Base-by-base conservation (phyloP, 495 filamentous ascomycete genomes). In the Aspergillus homomorphus region DNA sequence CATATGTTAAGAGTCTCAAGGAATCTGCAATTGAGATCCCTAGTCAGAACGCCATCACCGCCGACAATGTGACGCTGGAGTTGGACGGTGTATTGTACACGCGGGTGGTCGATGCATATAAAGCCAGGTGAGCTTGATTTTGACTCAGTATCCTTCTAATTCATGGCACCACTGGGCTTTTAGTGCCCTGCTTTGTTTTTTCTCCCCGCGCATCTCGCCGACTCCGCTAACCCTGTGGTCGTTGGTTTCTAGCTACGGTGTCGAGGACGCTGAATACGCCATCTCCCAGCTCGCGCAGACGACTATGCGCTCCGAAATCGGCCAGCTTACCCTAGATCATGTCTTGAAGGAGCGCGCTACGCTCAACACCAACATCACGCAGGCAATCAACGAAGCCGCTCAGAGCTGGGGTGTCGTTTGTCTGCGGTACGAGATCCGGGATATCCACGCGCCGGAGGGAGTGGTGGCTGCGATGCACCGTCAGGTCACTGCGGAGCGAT, bases 231-330 rank as follows among this genome's bases (percentile, higher is more conserved):
- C 49, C 3, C 43, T 24, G 45, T 45, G 41, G 10, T n/a, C 42
- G 14, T 52, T 52, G 24, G 12, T 21, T 28, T 51, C 14, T 64
- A 96, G 92, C 75, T 98, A 98, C 69, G 94, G 94, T 43, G 94
- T 98, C 43, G 94, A 98, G 76, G 94, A 98, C 69, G 94, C 94
- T 58, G 95, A 98, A 70, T 98, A 98, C 74, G 94, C 94, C 69
- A 98, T 98, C 77, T 92, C 89, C 19, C 94, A 98, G 66, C 87
- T 98, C 18, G 94, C 94, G 3, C 94, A 98, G 73, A 98, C 94
- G 2, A 98, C 94, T 0, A 98, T 98, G 94, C 91, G 94, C 59
- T 91, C 88, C 56, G 94, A 98, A 72, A 98, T 98, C 69, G 94
- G 94, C 59, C 92, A 96, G 66, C 82, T 98, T 18, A 90, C 92